phyloP scores from a whole-genome alignment of 129 eudicot genomes.

The Smallanthus sonchifolius region DNA sequence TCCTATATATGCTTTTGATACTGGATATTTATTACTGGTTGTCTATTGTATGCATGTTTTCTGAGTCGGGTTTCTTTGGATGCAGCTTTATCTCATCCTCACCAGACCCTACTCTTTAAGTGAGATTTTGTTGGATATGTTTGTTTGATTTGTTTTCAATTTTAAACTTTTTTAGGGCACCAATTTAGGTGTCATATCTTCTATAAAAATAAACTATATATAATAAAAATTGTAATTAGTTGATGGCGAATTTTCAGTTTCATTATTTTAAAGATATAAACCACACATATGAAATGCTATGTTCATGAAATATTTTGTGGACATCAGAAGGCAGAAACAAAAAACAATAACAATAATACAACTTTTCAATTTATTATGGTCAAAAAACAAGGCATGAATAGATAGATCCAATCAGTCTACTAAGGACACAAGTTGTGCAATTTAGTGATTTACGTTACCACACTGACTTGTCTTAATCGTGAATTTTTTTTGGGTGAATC shows the following conservation, averaged over 20 bases:
- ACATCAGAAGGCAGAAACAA: background rate
- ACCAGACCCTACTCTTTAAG: no score
- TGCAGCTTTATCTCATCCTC: no score
- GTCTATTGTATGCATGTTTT: no score
- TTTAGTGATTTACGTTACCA: background rate
- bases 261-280: background rate
- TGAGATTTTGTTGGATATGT: no score
- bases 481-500: no score
- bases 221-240: background rate
- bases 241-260: background rate
- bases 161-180: background rate
- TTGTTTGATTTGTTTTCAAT: background rate
- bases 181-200: background rate
- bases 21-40: no score
- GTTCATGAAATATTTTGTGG: background rate
- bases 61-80: no score
- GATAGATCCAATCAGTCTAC: conserved; percentile 4
- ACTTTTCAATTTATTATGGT: background rate
- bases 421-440: conserved; percentile 8
- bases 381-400: background rate
- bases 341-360: background rate
- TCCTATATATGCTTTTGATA: no score
- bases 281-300: conserved; percentile 11
- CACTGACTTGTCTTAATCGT: background rate
- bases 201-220: background rate